Percentiles rank a stretch among this genome's conserved stretches.
Evolutionary conservation across 371 early-diverging fungal genomes (phyloP).

Genomic region (Rhizopus microsporus): DNA sequence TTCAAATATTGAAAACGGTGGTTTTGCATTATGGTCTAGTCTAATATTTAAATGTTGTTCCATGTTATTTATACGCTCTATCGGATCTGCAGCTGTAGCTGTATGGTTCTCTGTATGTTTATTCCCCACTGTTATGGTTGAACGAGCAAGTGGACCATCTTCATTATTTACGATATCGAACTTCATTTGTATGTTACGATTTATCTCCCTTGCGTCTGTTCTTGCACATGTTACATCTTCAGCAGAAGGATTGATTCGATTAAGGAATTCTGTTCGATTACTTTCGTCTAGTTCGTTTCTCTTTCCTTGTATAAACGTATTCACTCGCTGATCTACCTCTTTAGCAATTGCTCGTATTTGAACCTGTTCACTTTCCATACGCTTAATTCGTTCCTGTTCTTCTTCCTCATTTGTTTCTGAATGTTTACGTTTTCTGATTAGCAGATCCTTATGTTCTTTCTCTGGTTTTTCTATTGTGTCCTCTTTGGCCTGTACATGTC

Average conservation of each 20-base stretch:
- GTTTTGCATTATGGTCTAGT: slow-evolving; percentile 41
- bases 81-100: slow-evolving; percentile 25
- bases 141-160: slow-evolving; percentile 72
- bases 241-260: slow-evolving; percentile 41
- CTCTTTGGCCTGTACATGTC: slow-evolving; percentile 39
- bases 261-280: slow-evolving; percentile 69
- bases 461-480: slow-evolving; percentile 15
- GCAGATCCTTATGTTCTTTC: slow-evolving; percentile 13
- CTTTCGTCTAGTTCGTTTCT: slow-evolving; percentile 69
- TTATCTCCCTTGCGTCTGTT: slow-evolving; percentile 71
- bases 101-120: neutral
- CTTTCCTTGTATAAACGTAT: slow-evolving; percentile 61
- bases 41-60: slow-evolving; percentile 69
- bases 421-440: slow-evolving; percentile 28
- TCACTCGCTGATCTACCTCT: slow-evolving; percentile 53
- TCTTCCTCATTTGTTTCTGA: slow-evolving; percentile 15
- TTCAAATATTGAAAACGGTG: slow-evolving; percentile 42
- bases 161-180: slow-evolving; percentile 76
- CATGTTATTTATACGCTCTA: slow-evolving; percentile 60
- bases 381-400: slow-evolving; percentile 32
- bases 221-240: slow-evolving; percentile 64
- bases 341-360: slow-evolving; percentile 48
- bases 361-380: slow-evolving; percentile 44
- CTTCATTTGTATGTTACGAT: slow-evolving; percentile 83
- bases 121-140: slow-evolving; percentile 19